A percentile compares a stretch with the other conserved stretches of the same genome.
These are phyloP conservation scores for Pistacia atlantica DNA, from an alignment of 345 rosid genomes.

Conservation along the genomic window DNA sequence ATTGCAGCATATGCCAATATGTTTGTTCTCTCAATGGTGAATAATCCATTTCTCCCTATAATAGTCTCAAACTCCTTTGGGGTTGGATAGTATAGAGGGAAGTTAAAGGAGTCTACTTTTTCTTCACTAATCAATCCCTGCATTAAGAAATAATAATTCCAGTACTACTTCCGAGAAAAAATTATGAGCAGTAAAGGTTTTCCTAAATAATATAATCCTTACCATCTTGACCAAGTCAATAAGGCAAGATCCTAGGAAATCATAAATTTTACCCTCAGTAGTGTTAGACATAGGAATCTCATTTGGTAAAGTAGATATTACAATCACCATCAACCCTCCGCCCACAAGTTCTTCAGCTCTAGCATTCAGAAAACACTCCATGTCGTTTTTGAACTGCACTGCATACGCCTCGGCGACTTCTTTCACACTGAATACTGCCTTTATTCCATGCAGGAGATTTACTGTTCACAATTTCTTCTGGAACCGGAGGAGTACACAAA, in stretches of 20 bases:
- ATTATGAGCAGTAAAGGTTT: too few relatives aligned
- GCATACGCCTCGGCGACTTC: slow-evolving; percentile 15
- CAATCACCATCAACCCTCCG: slow-evolving; percentile 12
- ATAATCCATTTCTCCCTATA: slow-evolving; percentile 8
- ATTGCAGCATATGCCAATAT: neutral
- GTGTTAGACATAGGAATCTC: neutral
- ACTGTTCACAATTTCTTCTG: neutral
- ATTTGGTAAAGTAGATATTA: neutral
- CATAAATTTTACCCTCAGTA: neutral
- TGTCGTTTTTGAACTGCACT: slow-evolving; percentile 3
- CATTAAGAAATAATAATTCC: neutral
- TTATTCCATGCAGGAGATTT: slow-evolving; percentile 17
- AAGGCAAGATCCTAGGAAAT: slow-evolving; percentile 1
- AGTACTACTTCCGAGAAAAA: too few relatives aligned
- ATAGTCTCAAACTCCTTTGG: neutral
- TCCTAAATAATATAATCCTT: neutral
- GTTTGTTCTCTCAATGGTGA: slow-evolving; percentile 19
- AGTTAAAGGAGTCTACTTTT: slow-evolving; percentile 21
- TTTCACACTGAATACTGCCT: neutral
- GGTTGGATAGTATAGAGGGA: slow-evolving; percentile 8
- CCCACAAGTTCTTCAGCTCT: slow-evolving; percentile 18
- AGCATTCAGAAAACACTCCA: slow-evolving; percentile 8
- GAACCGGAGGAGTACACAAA: slow-evolving; percentile 17
- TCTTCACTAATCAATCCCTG: slow-evolving; percentile 19
- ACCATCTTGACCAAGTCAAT: slow-evolving; percentile 13